Conservation (phyloP, 2,329 filamentous ascomycete species). For the Microcyclospora pomicola region DNA sequence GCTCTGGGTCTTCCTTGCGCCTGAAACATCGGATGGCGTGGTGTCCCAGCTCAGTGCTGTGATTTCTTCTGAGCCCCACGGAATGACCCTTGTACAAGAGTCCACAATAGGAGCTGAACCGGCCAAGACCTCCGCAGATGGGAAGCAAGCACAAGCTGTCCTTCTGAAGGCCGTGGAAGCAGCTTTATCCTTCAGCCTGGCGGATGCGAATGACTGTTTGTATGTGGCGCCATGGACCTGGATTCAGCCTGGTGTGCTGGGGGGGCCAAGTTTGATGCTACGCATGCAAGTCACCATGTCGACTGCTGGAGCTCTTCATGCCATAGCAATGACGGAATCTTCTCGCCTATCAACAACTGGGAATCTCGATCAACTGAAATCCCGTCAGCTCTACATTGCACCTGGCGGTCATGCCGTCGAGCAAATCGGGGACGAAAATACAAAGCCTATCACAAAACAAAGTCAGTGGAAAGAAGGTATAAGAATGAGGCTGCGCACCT, state of each 20-base stretch:
- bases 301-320: neutral
- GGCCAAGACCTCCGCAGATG: neutral
- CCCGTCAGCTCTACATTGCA: neutral
- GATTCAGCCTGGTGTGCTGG: neutral
- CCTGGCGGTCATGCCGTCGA: neutral
- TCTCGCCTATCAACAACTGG: neutral
- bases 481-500: slow-evolving; percentile 1
- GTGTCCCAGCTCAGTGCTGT: neutral
- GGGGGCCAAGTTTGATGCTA: neutral
- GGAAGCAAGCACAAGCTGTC: neutral
- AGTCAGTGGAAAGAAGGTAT: slow-evolving; percentile 6
- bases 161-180: slow-evolving; percentile 10
- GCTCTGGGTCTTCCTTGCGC: slow-evolving; percentile 5
- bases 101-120: slow-evolving; percentile 1
- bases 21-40: neutral
- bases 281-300: neutral
- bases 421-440: neutral
- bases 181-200: slow-evolving; percentile 4
- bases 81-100: neutral
- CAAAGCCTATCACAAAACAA: neutral
- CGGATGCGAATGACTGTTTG: neutral
- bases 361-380: neutral
- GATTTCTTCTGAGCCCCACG: neutral
- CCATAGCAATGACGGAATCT: neutral
- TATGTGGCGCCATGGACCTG: slow-evolving; percentile 5